Percentiles rank a stretch among this genome's conserved stretches.
These are phyloP conservation scores for Didymella sp. DNA, from an alignment of 2,329 filamentous ascomycete species.

Conservation along the genomic window DNA sequence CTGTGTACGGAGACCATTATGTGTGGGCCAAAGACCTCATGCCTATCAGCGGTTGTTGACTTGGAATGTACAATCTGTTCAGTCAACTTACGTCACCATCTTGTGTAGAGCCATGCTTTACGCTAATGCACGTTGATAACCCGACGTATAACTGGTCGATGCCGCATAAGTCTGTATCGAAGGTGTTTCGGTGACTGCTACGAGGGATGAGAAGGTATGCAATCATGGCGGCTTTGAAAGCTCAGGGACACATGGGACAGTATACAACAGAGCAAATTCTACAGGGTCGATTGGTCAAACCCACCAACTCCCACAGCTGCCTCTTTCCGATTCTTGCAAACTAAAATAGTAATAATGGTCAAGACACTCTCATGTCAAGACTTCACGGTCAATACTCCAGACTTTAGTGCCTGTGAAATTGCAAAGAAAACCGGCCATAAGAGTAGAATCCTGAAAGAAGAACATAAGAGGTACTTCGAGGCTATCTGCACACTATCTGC, in stretches of 20 bases:
- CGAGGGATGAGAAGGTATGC: not conserved
- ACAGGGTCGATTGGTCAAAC: not conserved
- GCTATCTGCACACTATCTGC: too few relatives aligned
- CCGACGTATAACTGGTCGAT: conserved; percentile 3
- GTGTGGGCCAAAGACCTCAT: not conserved
- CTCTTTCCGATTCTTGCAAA: not conserved
- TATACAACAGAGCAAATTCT: not conserved
- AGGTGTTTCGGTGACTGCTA: not conserved
- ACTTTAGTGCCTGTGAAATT: too few relatives aligned
- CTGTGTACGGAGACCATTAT: accelerated
- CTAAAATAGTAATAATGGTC: conserved; percentile 21
- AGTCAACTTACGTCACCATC: conserved; percentile 4
- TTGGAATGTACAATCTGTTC: not conserved
- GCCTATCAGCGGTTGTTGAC: not conserved
- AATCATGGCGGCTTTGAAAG: not conserved
- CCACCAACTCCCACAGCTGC: too few relatives aligned
- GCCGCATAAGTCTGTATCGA: not conserved
- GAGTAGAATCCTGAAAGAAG: too few relatives aligned
- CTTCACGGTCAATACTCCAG: conserved; percentile 56
- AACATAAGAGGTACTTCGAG: too few relatives aligned
- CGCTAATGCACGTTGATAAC: conserved; percentile 9
- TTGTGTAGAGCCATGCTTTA: not conserved
- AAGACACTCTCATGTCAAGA: conserved; percentile 32
- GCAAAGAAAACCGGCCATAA: too few relatives aligned
- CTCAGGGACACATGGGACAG: not conserved